Evolutionary conservation across 1,139 yeast genomes (phyloP), one percentile per base, ranked within the genome.

Genomic region (Kurtzmaniella quercitrusa): DNA sequence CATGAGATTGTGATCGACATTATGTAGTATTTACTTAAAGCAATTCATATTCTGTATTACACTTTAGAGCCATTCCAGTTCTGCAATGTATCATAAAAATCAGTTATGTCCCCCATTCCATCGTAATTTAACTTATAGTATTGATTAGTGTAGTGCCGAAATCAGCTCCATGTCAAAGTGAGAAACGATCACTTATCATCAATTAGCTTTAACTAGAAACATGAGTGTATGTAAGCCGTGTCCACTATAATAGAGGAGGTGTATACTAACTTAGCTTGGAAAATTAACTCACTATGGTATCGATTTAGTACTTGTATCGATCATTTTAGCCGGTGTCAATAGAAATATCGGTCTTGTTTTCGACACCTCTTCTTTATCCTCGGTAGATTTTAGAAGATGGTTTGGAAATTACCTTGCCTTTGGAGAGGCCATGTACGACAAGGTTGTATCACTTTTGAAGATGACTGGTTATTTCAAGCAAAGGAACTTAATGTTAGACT

Each of bases 271-370:
- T 3, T 38, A 75, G 81, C 56, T 78, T 29, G 83, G 83, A 0
- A 77, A 68, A 55, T 50, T 79, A 39, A 63, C 77, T 2, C 86
- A 81, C 56, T 79, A 79, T 49, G 68, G 82, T 0, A 53, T 81
- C 38, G 89, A 82, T 53, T 65, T 82, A 46, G 73, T 83, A 1
- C 63, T 84, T 46, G 63, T 82, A 16, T 80, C 88, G 2, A 74
- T 84, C 57, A 65, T 84, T 19, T 65, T 83, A 29, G 88, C 90
- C 0, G 86, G 85, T 1, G 66, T 83, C 43, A 81, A 82, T 54
- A 67, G 82, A 44, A 78, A 79, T 49, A 82, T 88, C 0, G 90
- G 89, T 0, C 68, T 74, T 47, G 73, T 65, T 39, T 73, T 73
- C 54, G 77, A 73, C 57, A 72, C 77, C 15, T 56, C 69, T 11